Evolutionary conservation across 352 stramenopile genomes (phyloP).

Genomic region (Pythium apleroticum): DNA sequence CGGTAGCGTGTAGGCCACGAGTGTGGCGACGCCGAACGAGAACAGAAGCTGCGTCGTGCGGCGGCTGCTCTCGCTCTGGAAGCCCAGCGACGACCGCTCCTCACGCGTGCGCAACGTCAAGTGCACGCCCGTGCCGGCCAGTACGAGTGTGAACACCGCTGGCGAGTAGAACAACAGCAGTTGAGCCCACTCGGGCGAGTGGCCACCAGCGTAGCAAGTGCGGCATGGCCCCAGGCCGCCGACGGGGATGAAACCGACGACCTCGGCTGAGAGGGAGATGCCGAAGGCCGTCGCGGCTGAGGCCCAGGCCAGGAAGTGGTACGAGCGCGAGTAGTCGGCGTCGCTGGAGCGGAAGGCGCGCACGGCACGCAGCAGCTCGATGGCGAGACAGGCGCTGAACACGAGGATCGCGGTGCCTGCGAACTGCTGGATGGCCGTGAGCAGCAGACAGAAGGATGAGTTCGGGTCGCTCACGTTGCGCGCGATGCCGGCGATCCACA

Average conservation of each 20-base stretch:
- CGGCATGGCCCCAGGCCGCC: slow-evolving; percentile 56
- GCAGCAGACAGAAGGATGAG: slow-evolving; percentile 45
- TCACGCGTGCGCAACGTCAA: slow-evolving; percentile 23
- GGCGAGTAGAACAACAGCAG: slow-evolving; percentile 41
- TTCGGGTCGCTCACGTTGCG: slow-evolving; percentile 29
- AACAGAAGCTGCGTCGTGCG: slow-evolving; percentile 20
- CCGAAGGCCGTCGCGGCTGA: slow-evolving; percentile 37
- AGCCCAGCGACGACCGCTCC: slow-evolving; percentile 25
- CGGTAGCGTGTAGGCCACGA: slow-evolving; percentile 22
- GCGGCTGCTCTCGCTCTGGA: slow-evolving; percentile 32
- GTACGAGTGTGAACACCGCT: slow-evolving; percentile 23
- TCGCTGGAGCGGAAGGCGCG: slow-evolving; percentile 51
- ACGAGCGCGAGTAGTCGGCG: slow-evolving; percentile 54
- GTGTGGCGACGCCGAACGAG: slow-evolving; percentile 8
- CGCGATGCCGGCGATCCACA: slow-evolving; percentile 61
- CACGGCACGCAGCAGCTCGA: slow-evolving; percentile 66
- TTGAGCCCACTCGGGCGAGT: slow-evolving; percentile 30
- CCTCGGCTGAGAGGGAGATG: slow-evolving; percentile 53
- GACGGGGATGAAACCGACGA: slow-evolving; percentile 64
- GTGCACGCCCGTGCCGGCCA: slow-evolving; percentile 27
- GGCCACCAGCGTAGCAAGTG: slow-evolving; percentile 27
- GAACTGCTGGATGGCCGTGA: slow-evolving; percentile 67
- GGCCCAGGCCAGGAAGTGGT: slow-evolving; percentile 61
- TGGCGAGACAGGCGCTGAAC: slow-evolving; percentile 50
- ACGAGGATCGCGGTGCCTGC: slow-evolving; percentile 58